These are phyloP conservation scores for Kingdonia uniflora DNA, from an alignment of 164 flowering plant genomes.

Conservation along the genomic window DNA sequence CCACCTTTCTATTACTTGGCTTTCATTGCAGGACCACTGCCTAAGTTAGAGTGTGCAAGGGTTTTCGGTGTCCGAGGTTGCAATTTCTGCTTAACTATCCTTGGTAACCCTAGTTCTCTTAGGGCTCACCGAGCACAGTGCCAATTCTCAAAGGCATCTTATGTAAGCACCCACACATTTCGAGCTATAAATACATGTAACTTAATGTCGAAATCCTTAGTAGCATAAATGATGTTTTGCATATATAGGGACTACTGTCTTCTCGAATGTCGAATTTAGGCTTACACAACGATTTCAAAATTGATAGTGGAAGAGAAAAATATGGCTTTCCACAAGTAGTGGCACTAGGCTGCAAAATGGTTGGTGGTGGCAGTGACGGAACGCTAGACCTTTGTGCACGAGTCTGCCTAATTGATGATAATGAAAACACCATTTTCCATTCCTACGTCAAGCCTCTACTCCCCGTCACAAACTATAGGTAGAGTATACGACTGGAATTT, in stretches of 20 bases:
- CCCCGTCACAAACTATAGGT: slow-evolving; percentile 77
- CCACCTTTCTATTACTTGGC: neutral
- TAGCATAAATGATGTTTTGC: too few relatives aligned
- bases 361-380: slow-evolving; percentile 90
- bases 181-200: too few relatives aligned
- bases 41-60: slow-evolving; percentile 73
- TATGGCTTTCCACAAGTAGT: slow-evolving; percentile 32
- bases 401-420: slow-evolving; percentile 74
- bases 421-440: slow-evolving; percentile 62
- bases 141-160: slow-evolving; percentile 34
- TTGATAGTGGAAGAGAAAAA: slow-evolving; percentile 28
- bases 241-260: slow-evolving; percentile 20
- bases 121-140: slow-evolving; percentile 49
- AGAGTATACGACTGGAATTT: neutral
- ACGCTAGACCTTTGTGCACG: slow-evolving; percentile 71
- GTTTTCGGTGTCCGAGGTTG: slow-evolving; percentile 63
- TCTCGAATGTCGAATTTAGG: slow-evolving; percentile 47
- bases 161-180: slow-evolving; percentile 13
- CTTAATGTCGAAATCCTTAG: too few relatives aligned
- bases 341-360: slow-evolving; percentile 80
- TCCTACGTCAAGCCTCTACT: slow-evolving; percentile 61
- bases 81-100: slow-evolving; percentile 51
- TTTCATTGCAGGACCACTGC: slow-evolving; percentile 54
- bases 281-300: slow-evolving; percentile 30
- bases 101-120: slow-evolving; percentile 47